Evolutionary conservation across 2,329 filamentous ascomycete genomes (phyloP).

Genomic region (Microdochium nivale): DNA sequence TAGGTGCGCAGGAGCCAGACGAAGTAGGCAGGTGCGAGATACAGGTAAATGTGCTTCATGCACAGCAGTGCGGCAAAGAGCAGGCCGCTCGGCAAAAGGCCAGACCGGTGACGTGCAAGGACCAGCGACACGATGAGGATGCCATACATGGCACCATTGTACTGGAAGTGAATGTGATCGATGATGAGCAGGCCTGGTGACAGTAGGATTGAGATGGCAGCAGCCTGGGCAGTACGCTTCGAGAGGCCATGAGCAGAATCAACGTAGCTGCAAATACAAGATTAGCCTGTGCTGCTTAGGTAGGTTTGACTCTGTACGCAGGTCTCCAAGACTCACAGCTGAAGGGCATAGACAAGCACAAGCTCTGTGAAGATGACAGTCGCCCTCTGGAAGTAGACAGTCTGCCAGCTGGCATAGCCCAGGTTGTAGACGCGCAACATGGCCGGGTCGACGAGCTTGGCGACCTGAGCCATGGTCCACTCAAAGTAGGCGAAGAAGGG

Average conservation of each 20-base stretch:
- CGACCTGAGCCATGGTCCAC: slow-evolving; percentile 79
- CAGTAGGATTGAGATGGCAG: slow-evolving; percentile 79
- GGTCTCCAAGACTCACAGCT: slow-evolving; percentile 44
- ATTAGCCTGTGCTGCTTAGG: slow-evolving; percentile 3
- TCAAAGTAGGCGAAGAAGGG: slow-evolving; percentile 98
- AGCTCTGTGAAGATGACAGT: slow-evolving; percentile 83
- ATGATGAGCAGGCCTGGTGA: slow-evolving; percentile 94
- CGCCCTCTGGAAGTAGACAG: slow-evolving; percentile 84
- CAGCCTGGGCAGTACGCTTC: slow-evolving; percentile 75
- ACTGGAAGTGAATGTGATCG: slow-evolving; percentile 96
- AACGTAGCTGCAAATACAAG: slow-evolving; percentile 53
- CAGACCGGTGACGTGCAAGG: slow-evolving; percentile 65
- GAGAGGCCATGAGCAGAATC: slow-evolving; percentile 56
- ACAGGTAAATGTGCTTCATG: slow-evolving; percentile 97
- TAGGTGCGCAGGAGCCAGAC: slow-evolving; percentile 85
- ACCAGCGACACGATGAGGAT: slow-evolving; percentile 81
- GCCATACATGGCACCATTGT: slow-evolving; percentile 95
- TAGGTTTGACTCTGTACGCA: background rate
- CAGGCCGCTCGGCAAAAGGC: slow-evolving; percentile 69
- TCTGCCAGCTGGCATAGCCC: slow-evolving; percentile 85
- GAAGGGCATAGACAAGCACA: slow-evolving; percentile 73
- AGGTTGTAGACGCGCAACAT: slow-evolving; percentile 80
- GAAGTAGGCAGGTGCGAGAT: slow-evolving; percentile 92
- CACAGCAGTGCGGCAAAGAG: slow-evolving; percentile 80
- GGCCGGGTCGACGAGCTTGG: slow-evolving; percentile 64